A percentile compares a stretch with the other conserved stretches of the same genome.
These are phyloP conservation scores for Cornus florida DNA, from an alignment of 148 eudicot genomes.

Conservation along the genomic window DNA sequence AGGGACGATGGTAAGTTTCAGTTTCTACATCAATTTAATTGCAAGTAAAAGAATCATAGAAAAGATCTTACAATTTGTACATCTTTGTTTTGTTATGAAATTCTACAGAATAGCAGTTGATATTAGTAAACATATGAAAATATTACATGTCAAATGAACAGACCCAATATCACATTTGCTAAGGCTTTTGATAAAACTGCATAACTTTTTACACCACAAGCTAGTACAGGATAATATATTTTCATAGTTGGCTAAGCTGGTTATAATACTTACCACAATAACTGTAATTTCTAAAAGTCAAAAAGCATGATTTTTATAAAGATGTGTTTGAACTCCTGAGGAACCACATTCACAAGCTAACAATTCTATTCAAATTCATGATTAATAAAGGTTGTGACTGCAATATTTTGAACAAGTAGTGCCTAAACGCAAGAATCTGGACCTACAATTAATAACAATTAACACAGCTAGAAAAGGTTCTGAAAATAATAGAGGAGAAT, in stretches of 20 bases:
- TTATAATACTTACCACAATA: too few relatives aligned
- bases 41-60: background rate
- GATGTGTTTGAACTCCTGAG: too few relatives aligned
- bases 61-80: background rate
- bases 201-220: too few relatives aligned
- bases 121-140: background rate
- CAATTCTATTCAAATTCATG: too few relatives aligned
- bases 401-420: too few relatives aligned
- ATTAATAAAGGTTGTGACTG: background rate
- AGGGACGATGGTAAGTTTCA: background rate
- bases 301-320: too few relatives aligned
- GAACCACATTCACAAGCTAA: too few relatives aligned
- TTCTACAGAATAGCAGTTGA: background rate
- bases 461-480: background rate
- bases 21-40: background rate
- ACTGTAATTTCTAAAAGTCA: too few relatives aligned
- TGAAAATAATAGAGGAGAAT: background rate
- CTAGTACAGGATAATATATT: too few relatives aligned
- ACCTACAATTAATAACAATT: background rate
- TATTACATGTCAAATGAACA: background rate
- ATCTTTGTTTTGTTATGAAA: background rate
- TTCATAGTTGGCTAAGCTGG: background rate
- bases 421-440: background rate
- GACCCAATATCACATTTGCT: background rate
- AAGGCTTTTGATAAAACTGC: too few relatives aligned